phyloP scores from a whole-genome alignment of 441 rosid genomes.

The Geranium incanum region DNA sequence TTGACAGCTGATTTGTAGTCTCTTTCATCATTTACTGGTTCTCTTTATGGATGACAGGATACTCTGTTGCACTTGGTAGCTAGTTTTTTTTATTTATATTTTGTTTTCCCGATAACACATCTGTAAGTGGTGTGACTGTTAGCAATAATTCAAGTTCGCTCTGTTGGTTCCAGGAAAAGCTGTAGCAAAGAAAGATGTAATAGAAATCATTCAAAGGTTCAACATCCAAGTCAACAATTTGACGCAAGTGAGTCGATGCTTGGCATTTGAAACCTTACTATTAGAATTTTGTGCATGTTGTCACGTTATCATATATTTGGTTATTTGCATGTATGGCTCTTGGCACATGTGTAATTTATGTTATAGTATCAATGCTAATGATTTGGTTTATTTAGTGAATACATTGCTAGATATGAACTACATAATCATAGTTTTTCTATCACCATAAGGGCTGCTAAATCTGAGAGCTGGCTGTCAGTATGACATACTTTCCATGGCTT shows the following conservation, averaged over 20 bases:
- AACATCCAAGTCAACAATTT: conserved; percentile 95
- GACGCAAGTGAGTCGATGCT: conserved; percentile 61
- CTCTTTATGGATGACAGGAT: not conserved
- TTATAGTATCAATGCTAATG: not conserved
- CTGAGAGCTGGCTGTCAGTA: not conserved
- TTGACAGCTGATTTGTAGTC: conserved; percentile 5
- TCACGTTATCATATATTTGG: not conserved
- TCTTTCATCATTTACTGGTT: not conserved
- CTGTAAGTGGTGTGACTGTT: not conserved
- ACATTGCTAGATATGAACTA: not conserved
- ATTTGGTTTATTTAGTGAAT: not conserved
- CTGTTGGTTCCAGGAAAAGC: conserved; percentile 44
- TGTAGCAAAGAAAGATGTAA: conserved; percentile 57
- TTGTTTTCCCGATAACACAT: not conserved
- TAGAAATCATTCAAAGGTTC: conserved; percentile 56
- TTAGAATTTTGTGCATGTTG: not conserved
- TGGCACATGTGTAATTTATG: not conserved
- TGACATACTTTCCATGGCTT: not conserved
- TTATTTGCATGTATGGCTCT: not conserved
- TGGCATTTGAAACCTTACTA: conserved; percentile 14
- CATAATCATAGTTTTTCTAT: not conserved
- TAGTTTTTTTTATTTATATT: not conserved
- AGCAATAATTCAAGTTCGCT: conserved; percentile 10
- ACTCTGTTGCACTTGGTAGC: conserved; percentile 1
- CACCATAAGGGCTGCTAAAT: not conserved